Percentiles rank a stretch among this genome's conserved stretches.
These are phyloP conservation scores for Dactylis glomerata DNA, from an alignment of 176 grass and related monocot species.

Conservation along the genomic window DNA sequence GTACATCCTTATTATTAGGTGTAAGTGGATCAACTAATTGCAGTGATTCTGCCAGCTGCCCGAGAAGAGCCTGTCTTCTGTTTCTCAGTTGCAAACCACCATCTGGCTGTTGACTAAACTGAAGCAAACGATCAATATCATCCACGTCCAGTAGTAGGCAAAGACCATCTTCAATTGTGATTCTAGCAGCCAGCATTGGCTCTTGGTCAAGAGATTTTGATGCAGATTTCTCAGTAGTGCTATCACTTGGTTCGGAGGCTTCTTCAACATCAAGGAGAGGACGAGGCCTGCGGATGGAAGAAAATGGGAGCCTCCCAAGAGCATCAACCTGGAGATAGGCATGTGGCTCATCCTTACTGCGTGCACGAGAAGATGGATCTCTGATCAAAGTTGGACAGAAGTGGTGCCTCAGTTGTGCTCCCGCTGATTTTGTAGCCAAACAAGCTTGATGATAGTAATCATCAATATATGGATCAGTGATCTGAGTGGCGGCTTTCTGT, in stretches of 20 bases:
- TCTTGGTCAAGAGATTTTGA: conserved; percentile 75
- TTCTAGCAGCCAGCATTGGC: conserved; percentile 80
- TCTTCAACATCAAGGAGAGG: conserved; percentile 84
- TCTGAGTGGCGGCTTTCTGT: conserved; percentile 76
- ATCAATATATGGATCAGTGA: conserved; percentile 77
- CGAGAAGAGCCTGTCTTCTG: conserved; percentile 62
- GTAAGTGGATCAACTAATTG: conserved; percentile 78
- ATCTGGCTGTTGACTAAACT: conserved; percentile 66
- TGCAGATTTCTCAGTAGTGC: conserved; percentile 40
- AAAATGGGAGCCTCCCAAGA: conserved; percentile 82
- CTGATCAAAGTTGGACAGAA: conserved; percentile 66
- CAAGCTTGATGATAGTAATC: conserved; percentile 94
- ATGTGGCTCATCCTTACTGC: background rate
- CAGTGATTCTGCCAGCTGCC: conserved; percentile 63
- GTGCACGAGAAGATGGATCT: conserved; percentile 23
- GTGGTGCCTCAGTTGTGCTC: conserved; percentile 47
- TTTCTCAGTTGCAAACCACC: conserved; percentile 56
- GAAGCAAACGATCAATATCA: conserved; percentile 73
- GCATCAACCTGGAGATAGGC: conserved; percentile 69
- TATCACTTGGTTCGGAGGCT: conserved; percentile 33
- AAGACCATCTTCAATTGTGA: conserved; percentile 81
- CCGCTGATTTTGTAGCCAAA: conserved; percentile 58
- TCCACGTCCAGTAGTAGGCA: conserved; percentile 77
- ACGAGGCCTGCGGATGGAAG: conserved; percentile 70
- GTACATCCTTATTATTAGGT: conserved; percentile 40